Conservation (phyloP, 1,139 yeast genomes). For the Magnusiomyces starmeri region DNA sequence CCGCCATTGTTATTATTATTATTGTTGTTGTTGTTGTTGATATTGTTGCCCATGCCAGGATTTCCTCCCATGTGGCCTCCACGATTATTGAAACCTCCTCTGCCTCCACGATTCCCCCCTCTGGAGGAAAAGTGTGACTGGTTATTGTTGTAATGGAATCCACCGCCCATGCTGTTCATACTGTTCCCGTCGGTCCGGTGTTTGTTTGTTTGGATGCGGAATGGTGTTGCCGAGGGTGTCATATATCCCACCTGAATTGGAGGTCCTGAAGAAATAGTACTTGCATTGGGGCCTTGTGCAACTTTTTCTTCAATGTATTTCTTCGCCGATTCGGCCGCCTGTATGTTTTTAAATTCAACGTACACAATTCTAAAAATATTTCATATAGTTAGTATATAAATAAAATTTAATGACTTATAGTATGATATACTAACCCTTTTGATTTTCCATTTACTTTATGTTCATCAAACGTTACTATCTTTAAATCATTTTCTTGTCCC, state of each 20-base stretch:
- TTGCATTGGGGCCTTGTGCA: conserved; percentile 5
- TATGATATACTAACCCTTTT: conserved; percentile 22
- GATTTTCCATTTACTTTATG: conserved; percentile 33
- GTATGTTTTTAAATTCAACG: conserved; percentile 17
- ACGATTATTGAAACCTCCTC: neutral
- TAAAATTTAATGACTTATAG: neutral
- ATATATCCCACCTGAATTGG: conserved; percentile 14
- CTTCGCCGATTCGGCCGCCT: conserved; percentile 18
- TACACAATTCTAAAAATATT: conserved; percentile 15
- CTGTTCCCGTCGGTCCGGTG: conserved; percentile 9
- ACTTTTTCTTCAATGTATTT: conserved; percentile 10
- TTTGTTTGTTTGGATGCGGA: conserved; percentile 21
- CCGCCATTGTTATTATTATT: conserved; percentile 5
- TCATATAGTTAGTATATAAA: neutral
- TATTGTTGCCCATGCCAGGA: conserved; percentile 8
- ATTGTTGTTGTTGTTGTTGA: neutral
- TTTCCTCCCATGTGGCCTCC: neutral
- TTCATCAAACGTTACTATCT: conserved; percentile 28
- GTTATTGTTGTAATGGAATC: neutral
- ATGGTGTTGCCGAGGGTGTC: conserved; percentile 20
- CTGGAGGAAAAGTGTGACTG: no score
- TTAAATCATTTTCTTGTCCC: conserved; percentile 22
- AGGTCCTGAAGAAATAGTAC: neutral
- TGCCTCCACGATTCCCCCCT: neutral
- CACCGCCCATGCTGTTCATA: conserved; percentile 6